These are phyloP conservation scores for Eudorina sp. DNA, from an alignment of 139 green algal species.

Conservation along the genomic window DNA sequence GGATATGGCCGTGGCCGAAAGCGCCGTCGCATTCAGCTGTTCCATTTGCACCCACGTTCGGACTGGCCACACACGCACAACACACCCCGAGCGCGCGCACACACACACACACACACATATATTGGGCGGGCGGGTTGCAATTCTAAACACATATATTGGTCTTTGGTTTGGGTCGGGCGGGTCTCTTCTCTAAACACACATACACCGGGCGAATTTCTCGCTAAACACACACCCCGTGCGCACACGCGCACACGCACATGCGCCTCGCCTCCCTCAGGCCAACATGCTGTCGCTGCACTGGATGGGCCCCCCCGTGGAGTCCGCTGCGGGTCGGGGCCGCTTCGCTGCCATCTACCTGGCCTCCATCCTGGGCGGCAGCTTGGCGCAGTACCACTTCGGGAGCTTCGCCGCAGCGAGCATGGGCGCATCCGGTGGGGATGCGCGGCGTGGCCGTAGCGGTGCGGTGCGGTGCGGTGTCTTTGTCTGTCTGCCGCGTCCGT, in stretches of 20 bases:
- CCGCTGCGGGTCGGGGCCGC: background rate
- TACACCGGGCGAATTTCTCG: too few relatives aligned
- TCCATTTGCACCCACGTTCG: too few relatives aligned
- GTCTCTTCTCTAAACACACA: background rate
- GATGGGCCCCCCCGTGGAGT: constrained; percentile 35
- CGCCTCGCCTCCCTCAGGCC: background rate
- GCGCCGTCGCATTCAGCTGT: too few relatives aligned
- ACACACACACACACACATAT: background rate
- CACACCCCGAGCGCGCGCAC: background rate
- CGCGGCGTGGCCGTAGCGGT: too few relatives aligned
- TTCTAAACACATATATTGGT: too few relatives aligned
- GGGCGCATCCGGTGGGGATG: constrained; percentile 33
- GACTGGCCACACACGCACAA: too few relatives aligned
- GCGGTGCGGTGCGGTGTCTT: too few relatives aligned
- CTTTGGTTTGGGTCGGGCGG: too few relatives aligned
- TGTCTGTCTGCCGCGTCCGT: too few relatives aligned
- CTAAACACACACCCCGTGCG: background rate
- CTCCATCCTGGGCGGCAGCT: background rate
- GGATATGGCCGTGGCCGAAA: too few relatives aligned
- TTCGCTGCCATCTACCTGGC: constrained; percentile 36
- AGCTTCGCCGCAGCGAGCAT: background rate
- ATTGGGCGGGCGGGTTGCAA: too few relatives aligned
- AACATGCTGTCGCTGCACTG: constrained; percentile 46
- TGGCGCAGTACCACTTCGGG: constrained; percentile 5
- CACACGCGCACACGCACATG: background rate